These are phyloP conservation scores for Ceratonia siliqua DNA, from an alignment of 306 rosid genomes.

Conservation along the genomic window DNA sequence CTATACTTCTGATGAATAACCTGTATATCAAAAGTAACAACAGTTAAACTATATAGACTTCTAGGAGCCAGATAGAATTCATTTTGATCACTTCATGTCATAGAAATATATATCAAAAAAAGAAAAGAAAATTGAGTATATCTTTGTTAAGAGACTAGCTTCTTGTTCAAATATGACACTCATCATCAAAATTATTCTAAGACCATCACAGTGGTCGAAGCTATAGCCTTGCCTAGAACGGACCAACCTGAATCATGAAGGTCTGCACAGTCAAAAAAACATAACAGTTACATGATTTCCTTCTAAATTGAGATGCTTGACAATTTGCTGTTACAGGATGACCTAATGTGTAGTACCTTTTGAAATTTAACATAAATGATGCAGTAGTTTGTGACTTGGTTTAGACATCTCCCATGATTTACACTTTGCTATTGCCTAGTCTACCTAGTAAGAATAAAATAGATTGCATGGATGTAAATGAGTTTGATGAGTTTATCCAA, in stretches of 20 bases:
- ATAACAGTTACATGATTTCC: background rate
- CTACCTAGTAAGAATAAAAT: background rate
- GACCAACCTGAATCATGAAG: background rate
- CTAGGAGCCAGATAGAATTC: background rate
- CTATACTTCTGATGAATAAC: conserved; percentile 95
- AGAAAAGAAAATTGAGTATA: conserved; percentile 10
- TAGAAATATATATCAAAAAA: background rate
- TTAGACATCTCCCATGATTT: background rate
- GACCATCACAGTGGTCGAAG: background rate
- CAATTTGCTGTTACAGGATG: background rate
- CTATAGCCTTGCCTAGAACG: background rate
- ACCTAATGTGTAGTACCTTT: background rate
- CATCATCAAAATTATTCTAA: background rate
- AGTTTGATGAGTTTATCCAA: background rate
- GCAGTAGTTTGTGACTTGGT: background rate
- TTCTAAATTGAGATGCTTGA: background rate
- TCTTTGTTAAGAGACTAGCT: background rate
- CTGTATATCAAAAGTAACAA: conserved; percentile 46
- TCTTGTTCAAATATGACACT: background rate
- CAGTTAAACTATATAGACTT: conserved; percentile 19
- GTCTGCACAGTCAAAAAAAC: background rate
- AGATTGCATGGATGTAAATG: background rate
- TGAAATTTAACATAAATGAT: background rate
- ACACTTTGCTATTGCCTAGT: background rate
- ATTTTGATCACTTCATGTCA: conserved; percentile 11